Base-by-base conservation (phyloP, 768 basidiomycete species). In the Suillus occidentalis region DNA sequence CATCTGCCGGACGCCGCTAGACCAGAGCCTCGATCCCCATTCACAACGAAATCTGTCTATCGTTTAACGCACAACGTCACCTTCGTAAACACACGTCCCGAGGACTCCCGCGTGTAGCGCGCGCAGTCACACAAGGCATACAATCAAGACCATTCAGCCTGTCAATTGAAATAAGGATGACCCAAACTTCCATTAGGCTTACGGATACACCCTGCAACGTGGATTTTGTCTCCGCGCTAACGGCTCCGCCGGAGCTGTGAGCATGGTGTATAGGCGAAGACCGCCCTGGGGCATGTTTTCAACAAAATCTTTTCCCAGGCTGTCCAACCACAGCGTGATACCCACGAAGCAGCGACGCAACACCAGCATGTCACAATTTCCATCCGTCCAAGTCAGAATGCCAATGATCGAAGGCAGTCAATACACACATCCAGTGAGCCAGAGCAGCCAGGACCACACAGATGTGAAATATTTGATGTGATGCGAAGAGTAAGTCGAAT, bases 381-480 rank as follows among this genome's bases (percentile, higher is more conserved):
- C 75, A 70, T 57, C 64, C 61, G 25, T 66, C 66, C 55, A 67
- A 55, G 36, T 62, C 65, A 58, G 70, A 64, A 76, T 91, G 87
- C 76, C 87, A 84, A 76, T 88, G 84, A 65, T 84, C 72, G 71
- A 91, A 83, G 50, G 83, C 83, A 28, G 81, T 82, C 65, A 87
- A 69, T 64, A 91, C 80, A 68, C 78, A 80, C 42, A 77, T 75
- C 77, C 89, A 92, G 69, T 92, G 90, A 12, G 85, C 79, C 68
- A 89, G 75, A 42, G 89, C 90, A 12, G 90, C 92, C 31, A 88
- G 76, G 62, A 94, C 81, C 43, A 96, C 94, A 70, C 85, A 87
- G 66, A 88, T 75, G 73, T 96, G 95, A 76, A 97, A 96, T 70
- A 97, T 90, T 76, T 96, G 92, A 79, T 97, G 95, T 22, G 91